A percentile compares a stretch with the other conserved stretches of the same genome.
These are phyloP conservation scores for Tetraselmis striata DNA, from an alignment of 139 green algal species.

Conservation along the genomic window DNA sequence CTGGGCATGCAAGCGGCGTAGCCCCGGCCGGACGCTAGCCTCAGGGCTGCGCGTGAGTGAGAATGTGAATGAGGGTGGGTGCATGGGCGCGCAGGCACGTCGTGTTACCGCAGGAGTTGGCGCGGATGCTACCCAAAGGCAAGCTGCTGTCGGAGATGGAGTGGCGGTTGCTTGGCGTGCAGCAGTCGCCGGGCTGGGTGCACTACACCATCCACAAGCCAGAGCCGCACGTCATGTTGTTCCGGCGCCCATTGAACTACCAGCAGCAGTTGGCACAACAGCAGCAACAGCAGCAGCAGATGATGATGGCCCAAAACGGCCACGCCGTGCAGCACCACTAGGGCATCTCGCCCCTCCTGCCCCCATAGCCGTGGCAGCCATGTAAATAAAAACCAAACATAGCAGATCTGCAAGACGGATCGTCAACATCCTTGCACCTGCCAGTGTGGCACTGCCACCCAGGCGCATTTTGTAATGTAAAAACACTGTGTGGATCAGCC, in stretches of 20 bases:
- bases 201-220: slow-evolving; percentile 92
- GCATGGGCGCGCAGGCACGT: slow-evolving; percentile 73
- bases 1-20: not conserved
- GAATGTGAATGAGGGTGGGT: not conserved
- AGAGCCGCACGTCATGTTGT: slow-evolving; percentile 97
- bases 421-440: no score
- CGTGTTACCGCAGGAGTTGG: slow-evolving; percentile 85
- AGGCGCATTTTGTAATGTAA: no score
- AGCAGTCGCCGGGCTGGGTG: slow-evolving; percentile 95
- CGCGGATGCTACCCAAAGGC: slow-evolving; percentile 80
- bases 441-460: no score
- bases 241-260: slow-evolving; percentile 37
- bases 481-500: no score
- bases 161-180: slow-evolving; percentile 88
- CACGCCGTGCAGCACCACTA: not conserved
- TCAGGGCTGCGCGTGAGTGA: not conserved
- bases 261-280: not conserved
- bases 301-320: not conserved
- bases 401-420: no score
- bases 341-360: no score
- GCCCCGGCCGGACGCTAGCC: no score
- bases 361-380: no score
- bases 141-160: slow-evolving; percentile 84
- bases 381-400: no score
- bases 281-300: not conserved